Base-by-base conservation (phyloP, 371 early-diverging fungal species). In the Massospora cicadina region DNA sequence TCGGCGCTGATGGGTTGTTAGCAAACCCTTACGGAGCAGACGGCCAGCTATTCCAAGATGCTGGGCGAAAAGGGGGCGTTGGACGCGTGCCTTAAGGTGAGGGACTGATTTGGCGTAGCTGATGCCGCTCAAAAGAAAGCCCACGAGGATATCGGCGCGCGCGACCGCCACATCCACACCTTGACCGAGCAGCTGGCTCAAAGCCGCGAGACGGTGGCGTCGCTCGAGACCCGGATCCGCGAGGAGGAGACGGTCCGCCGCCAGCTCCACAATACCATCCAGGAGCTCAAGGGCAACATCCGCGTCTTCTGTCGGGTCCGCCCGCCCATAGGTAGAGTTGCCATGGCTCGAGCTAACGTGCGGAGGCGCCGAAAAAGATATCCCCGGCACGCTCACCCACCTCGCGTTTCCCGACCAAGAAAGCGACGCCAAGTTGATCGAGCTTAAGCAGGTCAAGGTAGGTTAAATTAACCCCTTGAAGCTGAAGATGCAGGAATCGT, bases 241-340 rank as follows among this genome's bases (percentile, higher is more conserved):
- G 76, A 79, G 21, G 87, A 85, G 60, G 97, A 97, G 69, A 81
- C 78, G 1, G 69, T 79, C 2, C 81, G 96, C 17, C 79, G 94
- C 65, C 72, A 77, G 53, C 70, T 93, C 27, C 98, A 97, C 75
- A 95, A 97, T 69, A 86, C 84, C 0, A 84, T 94, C 56, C 95
- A 61, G 71, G 97, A 98, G 74, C 77, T 98, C 43, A 96, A 95
- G 71, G 99, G 99, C 54, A 93, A 95, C 66, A 95, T 98, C 61
- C 84, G 98, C 27, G 97, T 98, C 17, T 95, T 98, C 71, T 98
- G 98, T 72, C 76, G 99, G 55, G 88, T 98, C 17, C 83, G 96
- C 33, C 98, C 98, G 12, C 71, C 81, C n/a, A 64, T 74, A 29
- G 76, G 79, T 27, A 74, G 68, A 1, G 13, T 29, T n/a, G 3